Evolutionary conservation across 768 basidiomycete genomes (phyloP).

Genomic region (Harrya chromipes): DNA sequence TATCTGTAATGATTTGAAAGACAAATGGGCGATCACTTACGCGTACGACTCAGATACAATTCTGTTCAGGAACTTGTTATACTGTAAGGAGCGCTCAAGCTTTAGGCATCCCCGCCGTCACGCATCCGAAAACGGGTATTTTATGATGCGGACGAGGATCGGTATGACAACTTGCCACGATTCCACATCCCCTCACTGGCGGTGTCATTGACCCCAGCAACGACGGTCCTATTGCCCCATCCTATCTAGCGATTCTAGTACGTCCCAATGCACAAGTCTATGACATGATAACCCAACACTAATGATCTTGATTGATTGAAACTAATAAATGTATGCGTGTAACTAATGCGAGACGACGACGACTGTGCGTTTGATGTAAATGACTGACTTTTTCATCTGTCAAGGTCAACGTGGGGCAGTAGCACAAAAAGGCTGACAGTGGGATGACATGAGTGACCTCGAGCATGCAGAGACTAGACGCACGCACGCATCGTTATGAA

Average conservation of each 20-base stretch:
- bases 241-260: slow-evolving; percentile 11
- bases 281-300: slow-evolving; percentile 12
- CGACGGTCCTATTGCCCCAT: not conserved
- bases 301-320: slow-evolving; percentile 17
- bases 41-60: too few species aligned
- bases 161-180: too few species aligned
- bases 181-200: too few species aligned
- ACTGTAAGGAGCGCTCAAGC: too few species aligned
- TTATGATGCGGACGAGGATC: too few species aligned
- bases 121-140: too few species aligned
- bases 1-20: too few species aligned
- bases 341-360: slow-evolving; percentile 14
- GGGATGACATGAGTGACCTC: not conserved
- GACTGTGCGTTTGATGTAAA: slow-evolving; percentile 7
- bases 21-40: too few species aligned
- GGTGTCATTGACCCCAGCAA: not conserved
- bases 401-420: not conserved
- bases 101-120: too few species aligned
- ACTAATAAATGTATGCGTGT: slow-evolving; percentile 17
- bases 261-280: not conserved
- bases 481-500: slow-evolving; percentile 18
- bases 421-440: not conserved
- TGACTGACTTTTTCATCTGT: not conserved
- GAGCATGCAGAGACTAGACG: not conserved
- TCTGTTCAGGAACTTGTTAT: too few species aligned